A percentile compares a stretch with the other conserved stretches of the same genome.
These are phyloP conservation scores for Neurospora sp. DNA, from an alignment of 2,329 filamentous ascomycete genomes.

Conservation along the genomic window DNA sequence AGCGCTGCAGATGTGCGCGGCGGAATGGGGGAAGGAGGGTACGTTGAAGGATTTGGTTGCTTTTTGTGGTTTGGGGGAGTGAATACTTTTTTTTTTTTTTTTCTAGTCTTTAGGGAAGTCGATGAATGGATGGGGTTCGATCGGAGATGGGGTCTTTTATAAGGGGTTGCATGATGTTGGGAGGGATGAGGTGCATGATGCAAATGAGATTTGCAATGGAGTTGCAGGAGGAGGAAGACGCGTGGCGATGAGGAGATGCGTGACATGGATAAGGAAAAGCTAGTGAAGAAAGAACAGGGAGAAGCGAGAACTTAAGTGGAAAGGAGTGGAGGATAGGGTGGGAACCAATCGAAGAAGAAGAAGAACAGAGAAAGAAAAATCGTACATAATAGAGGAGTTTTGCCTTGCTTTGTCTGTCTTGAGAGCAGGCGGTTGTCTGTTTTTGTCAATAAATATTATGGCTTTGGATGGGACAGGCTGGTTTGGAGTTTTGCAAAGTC, in stretches of 20 bases:
- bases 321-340: neutral
- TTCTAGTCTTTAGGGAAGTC: neutral
- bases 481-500: neutral
- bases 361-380: neutral
- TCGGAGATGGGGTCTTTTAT: neutral
- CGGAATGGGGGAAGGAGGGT: constrained; percentile 52
- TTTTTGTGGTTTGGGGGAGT: constrained; percentile 43
- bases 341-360: neutral
- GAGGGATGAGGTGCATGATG: neutral
- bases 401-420: neutral
- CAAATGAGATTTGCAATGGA: neutral
- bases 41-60: constrained; percentile 60
- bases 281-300: neutral
- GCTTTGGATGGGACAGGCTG: neutral
- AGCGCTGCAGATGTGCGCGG: constrained; percentile 53
- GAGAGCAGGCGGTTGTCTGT: neutral
- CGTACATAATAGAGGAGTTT: neutral
- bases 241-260: neutral
- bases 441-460: neutral
- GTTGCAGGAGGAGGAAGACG: neutral
- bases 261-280: neutral
- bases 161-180: neutral
- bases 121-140: neutral
- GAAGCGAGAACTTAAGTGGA: neutral
- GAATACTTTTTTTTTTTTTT: neutral